Evolutionary conservation across 2,329 filamentous ascomycete species (phyloP), one percentile per base, ranked within the genome.

Genomic region (Fusarium chaquense): DNA sequence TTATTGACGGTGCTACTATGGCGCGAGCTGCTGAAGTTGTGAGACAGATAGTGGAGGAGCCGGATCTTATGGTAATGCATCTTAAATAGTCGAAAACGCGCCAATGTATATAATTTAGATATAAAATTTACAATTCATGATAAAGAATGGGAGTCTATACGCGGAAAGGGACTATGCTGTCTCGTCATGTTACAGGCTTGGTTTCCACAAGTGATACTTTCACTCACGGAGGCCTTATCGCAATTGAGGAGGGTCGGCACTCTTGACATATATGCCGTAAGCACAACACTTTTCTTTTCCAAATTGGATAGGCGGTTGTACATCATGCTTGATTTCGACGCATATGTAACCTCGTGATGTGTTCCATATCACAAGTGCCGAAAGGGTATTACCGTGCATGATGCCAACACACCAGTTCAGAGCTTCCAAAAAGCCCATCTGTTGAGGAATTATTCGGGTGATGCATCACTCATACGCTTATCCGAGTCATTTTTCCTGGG

Each of bases 1-100:
- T 98, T 56, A 90, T 98, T 47, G 96, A 99, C 80, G 96, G 96
- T 3, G 95, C 95, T 47, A 97, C 94, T 64, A 93, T 97, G 87
- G 96, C 96, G 22, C 87, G 94, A 71, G 95, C 95, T 78, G 94
- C 93, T 15, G 93, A 94, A 75, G 86, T 91, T 67, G 92, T 98
- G 24, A 89, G 90, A 73, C 84, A 85, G 53, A 89, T 92, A 72
- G 87, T 98, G 40, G 94, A 98, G 82, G 89, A 93, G 76, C 93
- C 95, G 6, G 94, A 94, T 77, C 86, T 86, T 59, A 97, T 98
- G 93, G 83, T 98, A 69, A 86, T 97, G 79, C 90, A 92, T 78
- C 81, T 98, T 78, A 86, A 89, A 80, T 97, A 84, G 83, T 33
- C 15, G 38, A 36, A 35, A 41, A 44, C 22, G 40, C 22, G n/a